phyloP scores from a whole-genome alignment of 768 basidiomycete species.

The Leucocoprinus sp. region DNA sequence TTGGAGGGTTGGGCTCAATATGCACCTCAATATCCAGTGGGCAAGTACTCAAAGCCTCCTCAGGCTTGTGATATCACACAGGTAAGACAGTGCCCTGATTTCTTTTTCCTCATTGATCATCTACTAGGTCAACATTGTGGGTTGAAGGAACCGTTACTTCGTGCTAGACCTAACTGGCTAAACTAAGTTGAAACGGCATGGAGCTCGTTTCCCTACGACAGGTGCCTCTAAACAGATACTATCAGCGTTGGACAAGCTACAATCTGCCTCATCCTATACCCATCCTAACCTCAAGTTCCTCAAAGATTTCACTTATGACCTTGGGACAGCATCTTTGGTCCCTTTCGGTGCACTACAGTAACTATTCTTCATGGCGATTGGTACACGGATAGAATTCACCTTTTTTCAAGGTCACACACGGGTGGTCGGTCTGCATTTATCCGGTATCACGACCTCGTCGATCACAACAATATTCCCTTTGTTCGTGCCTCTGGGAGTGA shows the following conservation, averaged over 20 bases:
- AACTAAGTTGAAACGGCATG: slow-evolving; percentile 71
- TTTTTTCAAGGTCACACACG: slow-evolving; percentile 24
- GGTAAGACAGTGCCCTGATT: too few relatives aligned
- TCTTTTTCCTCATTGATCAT: background rate
- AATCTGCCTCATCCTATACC: slow-evolving; percentile 33
- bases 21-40: slow-evolving; percentile 48
- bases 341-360: slow-evolving; percentile 61
- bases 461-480: slow-evolving; percentile 37
- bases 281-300: slow-evolving; percentile 49
- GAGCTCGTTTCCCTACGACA: slow-evolving; percentile 66
- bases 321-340: slow-evolving; percentile 53
- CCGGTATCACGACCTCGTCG: slow-evolving; percentile 47
- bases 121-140: slow-evolving; percentile 8
- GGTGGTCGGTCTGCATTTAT: slow-evolving; percentile 43
- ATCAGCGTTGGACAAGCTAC: slow-evolving; percentile 44
- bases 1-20: slow-evolving; percentile 47
- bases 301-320: slow-evolving; percentile 44
- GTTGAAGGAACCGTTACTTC: background rate
- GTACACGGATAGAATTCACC: background rate
- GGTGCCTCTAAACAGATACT: slow-evolving; percentile 35
- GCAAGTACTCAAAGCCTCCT: slow-evolving; percentile 37
- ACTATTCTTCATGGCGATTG: slow-evolving; percentile 15
- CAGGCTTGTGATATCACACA: slow-evolving; percentile 46
- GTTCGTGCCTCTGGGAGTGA: slow-evolving; percentile 37
- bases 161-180: background rate